Conservation (phyloP, 441 rosid genomes). For the Aleurites moluccanus region DNA sequence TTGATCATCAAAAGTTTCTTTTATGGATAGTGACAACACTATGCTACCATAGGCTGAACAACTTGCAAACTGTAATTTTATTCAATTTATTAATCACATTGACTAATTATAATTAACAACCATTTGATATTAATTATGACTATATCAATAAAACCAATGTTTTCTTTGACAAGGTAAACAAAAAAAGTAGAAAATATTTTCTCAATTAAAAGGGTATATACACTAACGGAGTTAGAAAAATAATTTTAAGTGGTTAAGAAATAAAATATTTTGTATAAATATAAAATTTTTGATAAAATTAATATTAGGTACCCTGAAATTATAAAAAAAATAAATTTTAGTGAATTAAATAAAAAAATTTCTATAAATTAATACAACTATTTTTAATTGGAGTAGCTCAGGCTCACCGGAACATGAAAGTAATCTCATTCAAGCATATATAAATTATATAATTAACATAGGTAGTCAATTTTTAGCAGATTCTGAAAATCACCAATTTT, state of each 20-base stretch:
- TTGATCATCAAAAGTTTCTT: slow-evolving; percentile 38
- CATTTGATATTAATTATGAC: slow-evolving; percentile 15
- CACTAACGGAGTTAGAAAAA: too few species aligned
- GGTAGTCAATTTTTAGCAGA: slow-evolving; percentile 36
- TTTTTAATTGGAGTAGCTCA: too few species aligned
- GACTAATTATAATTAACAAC: background rate
- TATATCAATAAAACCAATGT: background rate
- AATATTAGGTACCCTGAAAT: too few species aligned
- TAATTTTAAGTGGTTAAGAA: too few species aligned
- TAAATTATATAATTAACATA: too few species aligned
- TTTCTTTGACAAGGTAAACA: slow-evolving; percentile 11
- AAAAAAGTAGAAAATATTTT: background rate
- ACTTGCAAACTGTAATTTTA: slow-evolving; percentile 22
- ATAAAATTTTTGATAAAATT: too few species aligned
- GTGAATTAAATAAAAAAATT: too few species aligned
- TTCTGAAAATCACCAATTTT: slow-evolving; percentile 38
- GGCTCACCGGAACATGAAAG: too few species aligned
- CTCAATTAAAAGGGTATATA: background rate
- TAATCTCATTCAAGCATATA: too few species aligned
- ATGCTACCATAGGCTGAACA: slow-evolving; percentile 35
- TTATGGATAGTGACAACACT: slow-evolving; percentile 39
- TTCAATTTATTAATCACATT: background rate
- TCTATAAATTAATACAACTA: too few species aligned
- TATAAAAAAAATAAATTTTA: too few species aligned
- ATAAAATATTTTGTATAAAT: too few species aligned